These are phyloP conservation scores for Pelargonium fulgidum DNA, from an alignment of 441 rosid genomes.

Conservation along the genomic window DNA sequence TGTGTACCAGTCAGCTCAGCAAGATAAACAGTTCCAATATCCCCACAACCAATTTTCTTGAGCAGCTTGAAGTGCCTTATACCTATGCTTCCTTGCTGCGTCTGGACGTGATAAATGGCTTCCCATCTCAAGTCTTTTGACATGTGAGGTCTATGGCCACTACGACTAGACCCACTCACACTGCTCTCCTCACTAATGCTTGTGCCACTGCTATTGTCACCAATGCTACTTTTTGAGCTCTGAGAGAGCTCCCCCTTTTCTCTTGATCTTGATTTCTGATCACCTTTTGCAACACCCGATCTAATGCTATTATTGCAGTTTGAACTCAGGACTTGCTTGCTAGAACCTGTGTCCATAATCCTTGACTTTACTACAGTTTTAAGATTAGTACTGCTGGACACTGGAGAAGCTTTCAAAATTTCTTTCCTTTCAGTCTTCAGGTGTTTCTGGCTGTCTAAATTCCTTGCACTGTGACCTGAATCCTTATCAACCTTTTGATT, in stretches of 20 bases:
- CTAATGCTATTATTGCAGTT: constrained; percentile 28
- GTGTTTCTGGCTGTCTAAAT: constrained; percentile 21
- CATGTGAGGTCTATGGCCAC: constrained; percentile 69
- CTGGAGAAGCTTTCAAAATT: constrained; percentile 29
- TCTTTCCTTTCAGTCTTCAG: constrained; percentile 30
- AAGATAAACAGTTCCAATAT: constrained; percentile 67
- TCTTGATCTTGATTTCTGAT: constrained; percentile 48
- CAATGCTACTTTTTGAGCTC: constrained; percentile 82
- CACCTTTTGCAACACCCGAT: constrained; percentile 33
- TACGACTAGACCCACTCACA: constrained; percentile 45
- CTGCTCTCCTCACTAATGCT: constrained; percentile 55
- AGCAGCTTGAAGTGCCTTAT: constrained; percentile 61
- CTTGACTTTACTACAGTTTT: constrained; percentile 35
- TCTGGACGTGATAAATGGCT: constrained; percentile 48
- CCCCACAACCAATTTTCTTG: constrained; percentile 75
- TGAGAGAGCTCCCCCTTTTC: constrained; percentile 68
- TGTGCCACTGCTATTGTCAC: constrained; percentile 62
- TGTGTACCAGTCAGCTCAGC: constrained; percentile 56
- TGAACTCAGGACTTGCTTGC: constrained; percentile 29
- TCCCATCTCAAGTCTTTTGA: constrained; percentile 73
- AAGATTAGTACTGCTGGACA: constrained; percentile 29
- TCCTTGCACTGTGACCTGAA: constrained; percentile 34
- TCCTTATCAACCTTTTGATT: constrained; percentile 26
- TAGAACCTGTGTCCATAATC: constrained; percentile 29
- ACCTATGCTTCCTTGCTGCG: constrained; percentile 51